A percentile compares a stretch with the other conserved stretches of the same genome.
These are phyloP conservation scores for Elasticomyces elasticus DNA, from an alignment of 495 filamentous ascomycete species.

Conservation along the genomic window DNA sequence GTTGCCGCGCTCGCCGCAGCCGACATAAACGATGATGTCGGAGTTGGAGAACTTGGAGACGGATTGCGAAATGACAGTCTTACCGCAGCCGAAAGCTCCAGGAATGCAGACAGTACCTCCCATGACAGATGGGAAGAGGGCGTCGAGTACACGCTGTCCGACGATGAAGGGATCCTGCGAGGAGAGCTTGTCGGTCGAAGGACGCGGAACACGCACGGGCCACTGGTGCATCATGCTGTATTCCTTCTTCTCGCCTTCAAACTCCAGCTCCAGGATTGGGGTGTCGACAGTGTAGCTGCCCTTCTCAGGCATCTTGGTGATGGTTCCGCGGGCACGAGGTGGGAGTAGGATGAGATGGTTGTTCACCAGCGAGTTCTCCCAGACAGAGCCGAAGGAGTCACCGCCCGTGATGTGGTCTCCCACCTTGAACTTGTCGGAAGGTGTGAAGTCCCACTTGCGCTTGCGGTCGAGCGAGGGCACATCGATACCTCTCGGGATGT, in stretches of 20 bases:
- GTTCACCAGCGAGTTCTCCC: slow-evolving; percentile 89
- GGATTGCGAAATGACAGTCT: slow-evolving; percentile 97
- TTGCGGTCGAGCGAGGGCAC: slow-evolving; percentile 77
- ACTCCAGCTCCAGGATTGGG: slow-evolving; percentile 92
- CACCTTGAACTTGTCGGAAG: slow-evolving; percentile 62
- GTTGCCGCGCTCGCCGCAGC: slow-evolving; percentile 95
- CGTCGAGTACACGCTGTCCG: slow-evolving; percentile 90
- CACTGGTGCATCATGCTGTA: slow-evolving; percentile 97
- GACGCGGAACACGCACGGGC: slow-evolving; percentile 95
- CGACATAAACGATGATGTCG: slow-evolving; percentile 97
- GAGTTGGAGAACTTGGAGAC: slow-evolving; percentile 99
- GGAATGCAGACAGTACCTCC: slow-evolving; percentile 97
- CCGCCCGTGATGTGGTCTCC: slow-evolving; percentile 95
- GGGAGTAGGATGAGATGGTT: slow-evolving; percentile 95
- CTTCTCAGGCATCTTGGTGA: slow-evolving; percentile 77
- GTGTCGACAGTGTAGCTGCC: slow-evolving; percentile 91
- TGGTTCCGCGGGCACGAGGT: slow-evolving; percentile 78
- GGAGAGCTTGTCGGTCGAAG: slow-evolving; percentile 78
- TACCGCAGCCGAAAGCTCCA: slow-evolving; percentile 96
- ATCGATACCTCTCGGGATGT: slow-evolving; percentile 92
- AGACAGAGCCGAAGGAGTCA: slow-evolving; percentile 86
- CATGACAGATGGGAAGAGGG: slow-evolving; percentile 95
- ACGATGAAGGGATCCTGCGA: slow-evolving; percentile 86
- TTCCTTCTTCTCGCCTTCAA: slow-evolving; percentile 87
- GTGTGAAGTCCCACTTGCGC: slow-evolving; percentile 93